Evolutionary conservation across 73 alveolate genomes (phyloP), one percentile per base, ranked within the genome.

Genomic region (Paramecium pentaurelia): DNA sequence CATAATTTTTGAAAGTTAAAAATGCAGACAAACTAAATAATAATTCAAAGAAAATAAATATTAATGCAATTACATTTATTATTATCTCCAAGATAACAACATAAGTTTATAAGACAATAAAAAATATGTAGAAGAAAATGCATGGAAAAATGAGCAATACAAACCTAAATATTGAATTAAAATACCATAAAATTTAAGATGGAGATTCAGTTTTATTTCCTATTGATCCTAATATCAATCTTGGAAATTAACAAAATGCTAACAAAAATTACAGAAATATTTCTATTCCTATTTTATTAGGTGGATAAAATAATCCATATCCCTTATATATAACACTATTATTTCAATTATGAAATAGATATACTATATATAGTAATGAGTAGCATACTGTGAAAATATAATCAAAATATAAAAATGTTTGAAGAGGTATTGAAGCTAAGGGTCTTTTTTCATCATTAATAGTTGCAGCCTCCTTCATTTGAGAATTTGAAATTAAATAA

Each of bases 151-250:
- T 34, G 38, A 34, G 6, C 2, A 71, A 7, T 44, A 34, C 5
- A 34, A 34, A 34, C 5, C 38, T 34, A 34, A 34, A 12, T 30
- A 18, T 49, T 30, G 27, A 22, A 9, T 22, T 1, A 20, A 86
- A 12, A 49, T 44, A 86, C 93, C 86, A 86, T 7, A 51, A 3
- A 3, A 86, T 51, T 28, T 86, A 85, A 47, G 83, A 6, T 2
- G 86, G 71, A 49, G 86, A 49, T 54, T 86, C 93, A 44, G 86
- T 86, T 51, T 86, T 86, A 25, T 86, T 86, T 30, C 86, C 73
- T 10, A 32, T 73, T 14, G 86, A 59, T 27, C 93, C 93, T 40
- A 58, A 8, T 22, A 22, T 27, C 38, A 86, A 38, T 86, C 93
- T 25, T 59, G 22, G 51, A 27, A 58, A 58, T 86, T 86, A 54